Conservation (phyloP, 345 rosid species). For the Gossypium longicalyx region DNA sequence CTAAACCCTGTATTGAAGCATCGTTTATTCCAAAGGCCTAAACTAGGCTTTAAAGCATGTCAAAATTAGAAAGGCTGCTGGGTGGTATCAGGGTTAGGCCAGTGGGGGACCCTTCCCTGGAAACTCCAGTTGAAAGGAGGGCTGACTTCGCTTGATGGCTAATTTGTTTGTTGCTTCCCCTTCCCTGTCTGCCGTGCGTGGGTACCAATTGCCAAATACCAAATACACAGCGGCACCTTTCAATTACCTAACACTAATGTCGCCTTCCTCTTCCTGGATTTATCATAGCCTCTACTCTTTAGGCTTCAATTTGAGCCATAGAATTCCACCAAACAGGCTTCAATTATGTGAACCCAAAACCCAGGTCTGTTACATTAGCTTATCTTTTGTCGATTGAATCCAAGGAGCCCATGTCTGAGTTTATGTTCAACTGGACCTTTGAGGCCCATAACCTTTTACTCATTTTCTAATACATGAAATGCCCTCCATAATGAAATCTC, state of each 20-base stretch:
- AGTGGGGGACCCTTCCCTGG: not conserved
- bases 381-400: not conserved
- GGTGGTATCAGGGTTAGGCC: not conserved
- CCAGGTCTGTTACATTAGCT: not conserved
- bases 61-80: not conserved
- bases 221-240: not conserved
- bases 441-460: not conserved
- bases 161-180: slow-evolving; percentile 2
- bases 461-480: not conserved
- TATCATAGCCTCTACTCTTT: too few species aligned
- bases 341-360: not conserved
- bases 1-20: not conserved
- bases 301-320: too few species aligned
- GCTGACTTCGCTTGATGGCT: not conserved
- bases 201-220: too few species aligned
- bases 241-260: not conserved
- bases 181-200: not conserved
- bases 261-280: not conserved
- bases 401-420: not conserved
- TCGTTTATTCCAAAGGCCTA: not conserved
- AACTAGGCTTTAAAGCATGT: not conserved
- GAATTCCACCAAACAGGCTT: not conserved
- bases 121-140: not conserved
- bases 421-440: not conserved
- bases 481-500: not conserved